phyloP scores from a whole-genome alignment of 179 eudicot species.

The Vitellaria paradoxa region DNA sequence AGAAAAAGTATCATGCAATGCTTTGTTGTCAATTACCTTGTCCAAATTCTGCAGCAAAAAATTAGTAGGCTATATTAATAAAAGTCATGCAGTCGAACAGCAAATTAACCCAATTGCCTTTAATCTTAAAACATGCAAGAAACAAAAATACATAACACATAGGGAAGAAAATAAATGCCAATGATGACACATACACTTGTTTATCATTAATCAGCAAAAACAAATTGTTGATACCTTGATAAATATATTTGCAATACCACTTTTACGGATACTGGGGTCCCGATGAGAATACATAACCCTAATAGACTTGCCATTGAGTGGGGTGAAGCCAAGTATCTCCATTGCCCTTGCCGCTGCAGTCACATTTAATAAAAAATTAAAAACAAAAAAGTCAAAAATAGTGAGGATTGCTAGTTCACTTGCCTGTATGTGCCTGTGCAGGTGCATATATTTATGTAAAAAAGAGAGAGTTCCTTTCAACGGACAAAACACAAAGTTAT shows the following conservation, averaged over 20 bases:
- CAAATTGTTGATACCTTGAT: constrained; percentile 31
- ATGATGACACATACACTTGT: background rate
- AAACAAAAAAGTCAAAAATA: background rate
- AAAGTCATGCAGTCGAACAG: too few species aligned
- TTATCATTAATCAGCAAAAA: background rate
- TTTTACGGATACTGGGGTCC: constrained; percentile 49
- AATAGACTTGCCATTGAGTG: constrained; percentile 46
- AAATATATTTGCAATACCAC: constrained; percentile 46
- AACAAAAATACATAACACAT: background rate
- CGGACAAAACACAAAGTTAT: too few species aligned
- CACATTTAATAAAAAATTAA: background rate
- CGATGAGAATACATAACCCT: constrained; percentile 53
- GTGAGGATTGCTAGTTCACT: background rate
- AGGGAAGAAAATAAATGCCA: background rate
- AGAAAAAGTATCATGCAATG: constrained; percentile 51
- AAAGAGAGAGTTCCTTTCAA: too few species aligned
- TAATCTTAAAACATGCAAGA: background rate
- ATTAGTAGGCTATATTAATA: background rate
- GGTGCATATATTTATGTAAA: background rate
- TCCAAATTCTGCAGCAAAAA: constrained; percentile 44
- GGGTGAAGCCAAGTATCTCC: constrained; percentile 52
- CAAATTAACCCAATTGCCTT: too few species aligned
- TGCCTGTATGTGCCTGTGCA: background rate
- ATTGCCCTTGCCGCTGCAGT: constrained; percentile 53
- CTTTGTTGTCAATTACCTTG: constrained; percentile 51